Conservation (phyloP, 2,329 filamentous ascomycete genomes). For the Leptosphaerulina australis region DNA sequence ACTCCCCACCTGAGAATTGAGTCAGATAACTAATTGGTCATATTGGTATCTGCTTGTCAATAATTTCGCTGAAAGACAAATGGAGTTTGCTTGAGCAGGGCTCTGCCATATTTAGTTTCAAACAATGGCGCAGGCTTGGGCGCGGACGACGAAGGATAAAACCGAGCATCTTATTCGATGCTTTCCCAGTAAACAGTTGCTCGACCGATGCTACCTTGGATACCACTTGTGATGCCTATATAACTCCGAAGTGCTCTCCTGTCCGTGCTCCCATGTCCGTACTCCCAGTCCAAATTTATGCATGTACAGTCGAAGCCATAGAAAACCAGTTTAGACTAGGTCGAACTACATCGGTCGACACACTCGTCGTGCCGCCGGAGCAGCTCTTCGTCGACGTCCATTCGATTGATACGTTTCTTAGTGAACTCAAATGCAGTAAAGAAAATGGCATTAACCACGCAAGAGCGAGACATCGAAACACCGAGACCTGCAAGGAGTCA, state of each 20-base stretch:
- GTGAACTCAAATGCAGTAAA: conserved; percentile 86
- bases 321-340: conserved; percentile 1
- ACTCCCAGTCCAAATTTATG: conserved; percentile 36
- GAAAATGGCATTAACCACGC: conserved; percentile 85
- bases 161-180: conserved; percentile 19
- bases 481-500: conserved; percentile 60
- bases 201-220: conserved; percentile 18
- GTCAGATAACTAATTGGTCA: no score
- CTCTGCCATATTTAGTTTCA: no score
- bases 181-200: conserved; percentile 20
- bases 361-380: conserved; percentile 35
- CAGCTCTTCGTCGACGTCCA: conserved; percentile 48
- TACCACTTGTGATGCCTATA: conserved; percentile 10
- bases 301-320: conserved; percentile 19
- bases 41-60: no score
- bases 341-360: conserved; percentile 4
- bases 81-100: no score
- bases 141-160: not conserved
- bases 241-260: conserved; percentile 7
- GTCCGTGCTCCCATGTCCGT: conserved; percentile 11
- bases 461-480: conserved; percentile 82
- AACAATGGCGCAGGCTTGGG: no score
- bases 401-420: conserved; percentile 63
- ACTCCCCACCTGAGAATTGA: no score
- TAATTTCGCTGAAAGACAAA: no score